Evolutionary conservation across 2,329 filamentous ascomycete species (phyloP).

Genomic region (Talaromyces funiculosus): DNA sequence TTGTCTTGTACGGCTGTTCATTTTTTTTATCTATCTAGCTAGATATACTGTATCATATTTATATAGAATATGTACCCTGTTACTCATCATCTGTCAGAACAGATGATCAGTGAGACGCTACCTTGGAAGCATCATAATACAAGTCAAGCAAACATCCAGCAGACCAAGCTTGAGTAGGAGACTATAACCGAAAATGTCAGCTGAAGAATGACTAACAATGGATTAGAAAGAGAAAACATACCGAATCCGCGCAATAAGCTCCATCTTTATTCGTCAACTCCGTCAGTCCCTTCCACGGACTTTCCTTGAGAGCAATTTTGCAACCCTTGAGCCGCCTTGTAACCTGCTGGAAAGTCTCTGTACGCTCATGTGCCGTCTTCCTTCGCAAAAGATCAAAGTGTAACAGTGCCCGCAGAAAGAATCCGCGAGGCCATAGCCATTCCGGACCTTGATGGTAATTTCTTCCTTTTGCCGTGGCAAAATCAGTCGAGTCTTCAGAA

Average conservation of each 20-base stretch:
- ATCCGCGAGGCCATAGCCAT: conserved; percentile 96
- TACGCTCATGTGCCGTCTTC: conserved; percentile 59
- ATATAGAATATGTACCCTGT: too few species aligned
- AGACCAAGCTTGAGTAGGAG: conserved; percentile 94
- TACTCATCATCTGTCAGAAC: too few species aligned
- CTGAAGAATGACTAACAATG: not conserved
- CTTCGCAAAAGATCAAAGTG: conserved; percentile 80
- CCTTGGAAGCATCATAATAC: conserved; percentile 76
- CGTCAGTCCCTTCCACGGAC: conserved; percentile 81
- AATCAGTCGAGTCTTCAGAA: conserved; percentile 85
- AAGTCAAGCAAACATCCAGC: conserved; percentile 90
- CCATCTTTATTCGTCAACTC: conserved; percentile 92
- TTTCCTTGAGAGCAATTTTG: conserved; percentile 75
- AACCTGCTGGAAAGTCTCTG: conserved; percentile 91
- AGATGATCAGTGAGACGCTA: not conserved
- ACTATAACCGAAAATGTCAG: conserved; percentile 45
- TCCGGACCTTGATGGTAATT: conserved; percentile 99
- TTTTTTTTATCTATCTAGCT: not conserved
- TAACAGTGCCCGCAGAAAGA: conserved; percentile 84
- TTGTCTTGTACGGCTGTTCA: not conserved
- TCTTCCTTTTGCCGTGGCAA: conserved; percentile 84
- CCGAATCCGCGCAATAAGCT: conserved; percentile 77
- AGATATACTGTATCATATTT: not conserved
- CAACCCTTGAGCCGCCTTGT: conserved; percentile 75
- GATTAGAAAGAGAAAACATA: conserved; percentile 37